Conservation (phyloP, 2,329 filamentous ascomycete species). For the Graphilbum ipis-grandicollis region DNA sequence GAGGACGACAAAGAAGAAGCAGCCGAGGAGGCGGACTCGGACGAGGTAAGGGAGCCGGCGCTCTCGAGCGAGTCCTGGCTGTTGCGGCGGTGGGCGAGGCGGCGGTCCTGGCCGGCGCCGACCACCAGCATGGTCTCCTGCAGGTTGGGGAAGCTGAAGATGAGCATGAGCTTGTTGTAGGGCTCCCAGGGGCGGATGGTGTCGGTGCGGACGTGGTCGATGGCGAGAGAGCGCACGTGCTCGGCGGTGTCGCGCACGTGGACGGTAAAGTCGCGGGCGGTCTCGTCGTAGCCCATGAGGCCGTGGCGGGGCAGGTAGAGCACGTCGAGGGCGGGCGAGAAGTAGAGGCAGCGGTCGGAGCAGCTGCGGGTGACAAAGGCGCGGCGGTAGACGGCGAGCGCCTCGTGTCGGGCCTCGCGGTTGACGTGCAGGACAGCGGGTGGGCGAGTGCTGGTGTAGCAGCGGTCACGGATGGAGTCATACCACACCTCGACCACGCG, state of each 20-base stretch:
- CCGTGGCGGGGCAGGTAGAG: slow-evolving; percentile 22
- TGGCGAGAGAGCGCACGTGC: slow-evolving; percentile 20
- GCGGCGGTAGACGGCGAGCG: slow-evolving; percentile 18
- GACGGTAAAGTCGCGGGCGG: slow-evolving; percentile 21
- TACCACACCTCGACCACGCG: slow-evolving; percentile 24
- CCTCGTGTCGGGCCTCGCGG: slow-evolving; percentile 24
- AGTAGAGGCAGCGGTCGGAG: slow-evolving; percentile 16
- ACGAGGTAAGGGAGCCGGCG: background rate
- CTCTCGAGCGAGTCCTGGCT: slow-evolving; percentile 6
- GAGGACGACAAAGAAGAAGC: background rate
- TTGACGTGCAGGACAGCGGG: slow-evolving; percentile 23
- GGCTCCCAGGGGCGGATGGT: slow-evolving; percentile 31
- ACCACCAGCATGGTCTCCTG: slow-evolving; percentile 21
- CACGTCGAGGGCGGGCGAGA: slow-evolving; percentile 18
- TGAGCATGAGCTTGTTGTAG: slow-evolving; percentile 29
- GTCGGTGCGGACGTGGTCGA: slow-evolving; percentile 26
- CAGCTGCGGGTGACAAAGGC: slow-evolving; percentile 18
- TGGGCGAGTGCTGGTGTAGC: slow-evolving; percentile 18
- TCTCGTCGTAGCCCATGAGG: slow-evolving; percentile 23
- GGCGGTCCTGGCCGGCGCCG: slow-evolving; percentile 4
- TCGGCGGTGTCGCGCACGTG: slow-evolving; percentile 18
- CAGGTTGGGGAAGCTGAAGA: slow-evolving; percentile 22
- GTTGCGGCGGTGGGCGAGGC: slow-evolving; percentile 1
- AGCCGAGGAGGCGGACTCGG: background rate
- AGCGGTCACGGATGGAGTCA: slow-evolving; percentile 17